Percentiles rank a stretch among this genome's conserved stretches.
Evolutionary conservation across 1,284 basidiomycete species (phyloP).

Genomic region (Pseudozyma thailandica): DNA sequence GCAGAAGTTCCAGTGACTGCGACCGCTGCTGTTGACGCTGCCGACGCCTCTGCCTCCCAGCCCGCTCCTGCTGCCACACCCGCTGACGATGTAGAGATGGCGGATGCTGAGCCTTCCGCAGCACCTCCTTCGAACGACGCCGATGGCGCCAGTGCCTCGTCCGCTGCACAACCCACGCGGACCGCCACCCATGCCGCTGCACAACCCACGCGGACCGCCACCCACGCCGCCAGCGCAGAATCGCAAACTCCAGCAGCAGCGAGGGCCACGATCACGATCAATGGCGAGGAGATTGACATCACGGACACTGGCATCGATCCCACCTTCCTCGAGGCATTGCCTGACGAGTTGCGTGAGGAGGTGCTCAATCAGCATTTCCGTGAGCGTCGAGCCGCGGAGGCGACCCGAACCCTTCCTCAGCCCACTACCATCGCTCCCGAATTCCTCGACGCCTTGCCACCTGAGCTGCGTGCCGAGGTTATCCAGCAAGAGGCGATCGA

Average conservation of each 20-base stretch:
- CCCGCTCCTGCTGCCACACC: constrained; percentile 4
- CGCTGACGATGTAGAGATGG: constrained; percentile 60
- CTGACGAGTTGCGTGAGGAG: constrained; percentile 98
- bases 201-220: constrained; percentile 2
- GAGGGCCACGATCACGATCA: constrained; percentile 72
- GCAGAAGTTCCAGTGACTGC: not conserved
- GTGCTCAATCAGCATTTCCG: constrained; percentile 96
- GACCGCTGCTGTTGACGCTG: not conserved
- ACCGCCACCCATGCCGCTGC: too few species aligned
- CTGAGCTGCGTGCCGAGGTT: constrained; percentile 95
- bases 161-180: constrained; percentile 13
- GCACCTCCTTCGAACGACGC: constrained; percentile 3
- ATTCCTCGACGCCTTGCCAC: constrained; percentile 94
- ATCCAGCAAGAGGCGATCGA: constrained; percentile 92
- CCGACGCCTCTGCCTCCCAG: constrained; percentile 33
- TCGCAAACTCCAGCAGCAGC: constrained; percentile 13
- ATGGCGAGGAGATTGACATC: constrained; percentile 94
- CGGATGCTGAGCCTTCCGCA: constrained; percentile 30
- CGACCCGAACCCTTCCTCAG: constrained; percentile 72
- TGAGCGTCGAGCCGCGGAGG: constrained; percentile 74
- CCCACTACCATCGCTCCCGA: constrained; percentile 88
- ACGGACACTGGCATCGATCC: constrained; percentile 99
- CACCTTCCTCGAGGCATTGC: constrained; percentile 94
- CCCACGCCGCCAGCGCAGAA: constrained; percentile 3
- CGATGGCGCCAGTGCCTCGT: constrained; percentile 9